Evolutionary conservation across 225 moss, liverwort and hornwort species (phyloP).

Genomic region (Ulota crispa): DNA sequence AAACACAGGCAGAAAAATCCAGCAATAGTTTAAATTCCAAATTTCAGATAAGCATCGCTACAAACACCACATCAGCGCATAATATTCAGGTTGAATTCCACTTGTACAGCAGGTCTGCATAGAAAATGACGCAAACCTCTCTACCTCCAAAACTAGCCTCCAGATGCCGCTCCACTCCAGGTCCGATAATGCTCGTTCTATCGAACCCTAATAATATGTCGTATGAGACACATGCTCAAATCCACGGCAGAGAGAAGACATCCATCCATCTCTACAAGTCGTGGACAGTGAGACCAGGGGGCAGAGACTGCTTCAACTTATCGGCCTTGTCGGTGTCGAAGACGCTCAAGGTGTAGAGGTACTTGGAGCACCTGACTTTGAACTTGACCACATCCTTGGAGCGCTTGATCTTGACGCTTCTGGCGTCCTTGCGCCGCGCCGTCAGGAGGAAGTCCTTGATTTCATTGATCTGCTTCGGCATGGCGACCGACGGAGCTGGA

Average conservation of each 20-base stretch:
- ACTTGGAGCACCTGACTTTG: conserved; percentile 93
- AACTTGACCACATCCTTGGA: conserved; percentile 99
- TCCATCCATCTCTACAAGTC: conserved; percentile 43
- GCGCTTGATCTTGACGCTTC: conserved; percentile 97
- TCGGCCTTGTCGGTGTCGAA: conserved; percentile 98
- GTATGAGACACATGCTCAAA: background rate
- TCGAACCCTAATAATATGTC: conserved; percentile 20
- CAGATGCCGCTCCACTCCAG: conserved; percentile 1
- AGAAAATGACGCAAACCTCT: background rate
- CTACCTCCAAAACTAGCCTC: conserved; percentile 16
- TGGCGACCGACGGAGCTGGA: conserved; percentile 22
- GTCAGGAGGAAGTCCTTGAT: conserved; percentile 98
- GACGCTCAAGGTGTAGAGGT: conserved; percentile 92
- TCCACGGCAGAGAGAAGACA: background rate
- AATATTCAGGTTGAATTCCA: conserved; percentile 17
- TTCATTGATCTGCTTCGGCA: conserved; percentile 94
- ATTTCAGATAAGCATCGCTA: background rate
- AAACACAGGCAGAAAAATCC: background rate
- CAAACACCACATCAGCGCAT: background rate
- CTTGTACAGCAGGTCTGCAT: conserved; percentile 24
- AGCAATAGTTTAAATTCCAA: background rate
- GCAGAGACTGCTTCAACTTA: conserved; percentile 96
- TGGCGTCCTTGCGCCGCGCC: conserved; percentile 95
- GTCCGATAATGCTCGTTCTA: background rate
- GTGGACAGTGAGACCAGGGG: conserved; percentile 84